Evolutionary conservation across 441 rosid genomes (phyloP), one percentile per base, ranked within the genome.

Genomic region (Euphorbia celastroides): DNA sequence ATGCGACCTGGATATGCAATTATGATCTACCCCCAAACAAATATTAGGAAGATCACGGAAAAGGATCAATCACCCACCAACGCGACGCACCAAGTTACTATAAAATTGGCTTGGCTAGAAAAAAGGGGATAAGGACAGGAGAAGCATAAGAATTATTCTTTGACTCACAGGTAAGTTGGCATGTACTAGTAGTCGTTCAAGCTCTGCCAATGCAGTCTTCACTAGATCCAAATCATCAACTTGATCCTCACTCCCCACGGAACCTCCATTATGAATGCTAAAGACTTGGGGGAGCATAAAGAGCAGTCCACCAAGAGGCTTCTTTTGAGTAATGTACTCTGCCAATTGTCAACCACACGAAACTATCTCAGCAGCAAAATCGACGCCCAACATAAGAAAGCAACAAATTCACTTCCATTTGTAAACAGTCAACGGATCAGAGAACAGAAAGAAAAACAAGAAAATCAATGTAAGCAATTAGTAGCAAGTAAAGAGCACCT

Each of bases 251-350:
- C 70, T 65, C 30, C 41, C 63, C 17, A 71, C 61, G 50, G 60
- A 73, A 19, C 72, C 83, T 72, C 70, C 55, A 38, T 46, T 77
- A 30, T 84, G 82, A 34, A 84, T 80, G 61, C 78, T 81, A 76
- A 91, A 82, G 60, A 77, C 70, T 70, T 83, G 81, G 0, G 97
- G 97, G 70, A 93, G 97, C 81, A 91, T 80, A 81, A 93, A 83
- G 77, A 93, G 75, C 62, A 93, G 73, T 26, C 99, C 97, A 16
- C 97, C 99, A 1, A 93, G 79, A 0, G 93, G 81, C 79, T 86
- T 89, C 71, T 77, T 82, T 36, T 82, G 81, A 13, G 83, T 69
- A 57, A 93, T 82, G 75, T 79, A 93, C 30, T 91, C 99, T 93
- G 88, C 72, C 51, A 67, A 61, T 69, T 1, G 16, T 27, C 42